phyloP scores from a whole-genome alignment of 331 rosid genomes.

The Quercus tomentella region DNA sequence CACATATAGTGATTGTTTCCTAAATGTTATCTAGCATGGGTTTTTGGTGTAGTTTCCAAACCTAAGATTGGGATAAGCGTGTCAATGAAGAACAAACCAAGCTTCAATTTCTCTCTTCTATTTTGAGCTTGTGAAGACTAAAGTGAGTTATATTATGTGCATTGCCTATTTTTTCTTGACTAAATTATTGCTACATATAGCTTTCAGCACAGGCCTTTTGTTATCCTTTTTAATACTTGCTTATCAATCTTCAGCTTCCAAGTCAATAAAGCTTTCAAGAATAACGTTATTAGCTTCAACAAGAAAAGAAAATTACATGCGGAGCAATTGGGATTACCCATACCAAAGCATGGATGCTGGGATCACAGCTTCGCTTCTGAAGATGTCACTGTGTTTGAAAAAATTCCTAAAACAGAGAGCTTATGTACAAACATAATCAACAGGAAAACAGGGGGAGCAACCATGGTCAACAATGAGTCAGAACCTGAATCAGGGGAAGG shows the following conservation, averaged over 20 bases:
- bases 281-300: slow-evolving; percentile 29
- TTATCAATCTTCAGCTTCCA: slow-evolving; percentile 32
- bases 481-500: slow-evolving; percentile 51
- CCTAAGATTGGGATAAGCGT: neutral
- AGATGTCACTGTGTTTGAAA: slow-evolving; percentile 22
- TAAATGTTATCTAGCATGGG: neutral
- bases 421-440: neutral
- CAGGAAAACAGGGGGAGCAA: slow-evolving; percentile 2
- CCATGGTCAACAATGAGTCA: slow-evolving; percentile 14
- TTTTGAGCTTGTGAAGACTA: neutral
- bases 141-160: neutral
- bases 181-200: neutral
- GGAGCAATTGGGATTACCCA: slow-evolving; percentile 59
- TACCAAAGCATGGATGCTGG: slow-evolving; percentile 58
- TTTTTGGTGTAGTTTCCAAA: neutral
- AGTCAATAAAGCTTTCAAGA: slow-evolving; percentile 17
- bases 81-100: neutral
- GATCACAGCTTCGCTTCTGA: slow-evolving; percentile 28
- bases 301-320: slow-evolving; percentile 72
- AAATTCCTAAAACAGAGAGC: slow-evolving; percentile 24
- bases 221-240: neutral
- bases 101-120: neutral
- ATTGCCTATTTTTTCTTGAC: neutral
- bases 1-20: neutral
- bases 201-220: neutral